Evolutionary conservation across 2,329 filamentous ascomycete genomes (phyloP).

Genomic region (Colletotrichum brevisporum): DNA sequence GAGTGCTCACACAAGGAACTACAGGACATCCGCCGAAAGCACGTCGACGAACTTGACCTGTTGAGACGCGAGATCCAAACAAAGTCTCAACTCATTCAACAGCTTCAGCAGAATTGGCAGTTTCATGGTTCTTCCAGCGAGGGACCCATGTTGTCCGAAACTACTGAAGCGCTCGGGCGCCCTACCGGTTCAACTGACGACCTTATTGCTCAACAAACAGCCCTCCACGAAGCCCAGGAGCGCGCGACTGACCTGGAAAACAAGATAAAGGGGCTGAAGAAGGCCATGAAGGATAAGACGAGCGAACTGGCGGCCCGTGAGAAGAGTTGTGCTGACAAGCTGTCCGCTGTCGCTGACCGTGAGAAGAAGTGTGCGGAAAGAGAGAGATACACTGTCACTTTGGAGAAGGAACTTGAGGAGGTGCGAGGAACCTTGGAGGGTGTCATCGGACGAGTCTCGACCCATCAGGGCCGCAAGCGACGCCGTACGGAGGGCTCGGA

Average conservation of each 20-base stretch:
- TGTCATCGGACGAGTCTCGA: neutral
- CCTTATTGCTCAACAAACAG: too few relatives aligned
- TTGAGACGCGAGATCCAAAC: neutral
- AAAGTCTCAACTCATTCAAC: neutral
- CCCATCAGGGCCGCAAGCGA: slow-evolving; percentile 18
- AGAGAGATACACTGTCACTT: neutral
- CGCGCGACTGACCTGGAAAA: slow-evolving; percentile 3
- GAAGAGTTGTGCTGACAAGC: neutral
- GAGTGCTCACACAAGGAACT: neutral
- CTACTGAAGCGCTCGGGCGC: neutral
- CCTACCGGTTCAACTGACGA: neutral
- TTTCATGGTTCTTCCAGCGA: neutral
- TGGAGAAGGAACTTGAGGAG: slow-evolving; percentile 26
- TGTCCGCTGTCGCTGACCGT: neutral
- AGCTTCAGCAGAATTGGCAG: neutral
- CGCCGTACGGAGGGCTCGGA: slow-evolving; percentile 15
- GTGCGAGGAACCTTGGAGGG: slow-evolving; percentile 1
- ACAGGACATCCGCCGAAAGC: neutral
- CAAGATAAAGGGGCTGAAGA: slow-evolving; percentile 6
- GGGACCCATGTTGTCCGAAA: neutral
- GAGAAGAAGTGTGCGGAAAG: neutral
- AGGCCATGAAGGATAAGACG: neutral
- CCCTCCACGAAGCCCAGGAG: slow-evolving; percentile 3
- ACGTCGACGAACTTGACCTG: neutral
- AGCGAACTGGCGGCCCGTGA: neutral